Evolutionary conservation across 768 basidiomycete genomes (phyloP).

Genomic region (Termitomyces sp.): DNA sequence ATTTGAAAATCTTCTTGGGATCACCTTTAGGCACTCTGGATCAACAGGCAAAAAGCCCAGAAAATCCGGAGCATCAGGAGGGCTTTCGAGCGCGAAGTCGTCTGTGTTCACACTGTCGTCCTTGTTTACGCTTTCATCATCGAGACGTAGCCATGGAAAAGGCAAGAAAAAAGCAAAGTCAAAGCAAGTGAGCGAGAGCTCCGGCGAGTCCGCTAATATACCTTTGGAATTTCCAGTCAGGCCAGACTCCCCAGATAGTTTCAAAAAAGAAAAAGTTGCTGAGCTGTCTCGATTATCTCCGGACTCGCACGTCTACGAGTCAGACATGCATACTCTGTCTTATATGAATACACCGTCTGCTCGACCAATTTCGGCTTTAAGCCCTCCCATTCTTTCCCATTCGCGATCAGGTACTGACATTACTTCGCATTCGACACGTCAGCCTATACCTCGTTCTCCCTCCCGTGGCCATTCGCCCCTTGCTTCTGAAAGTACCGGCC

Average conservation of each 20-base stretch:
- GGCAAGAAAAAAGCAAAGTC: slow-evolving; percentile 30
- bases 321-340: slow-evolving; percentile 17
- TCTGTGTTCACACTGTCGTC: slow-evolving; percentile 20
- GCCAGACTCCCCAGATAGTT: slow-evolving; percentile 20
- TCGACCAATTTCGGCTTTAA: slow-evolving; percentile 10
- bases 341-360: slow-evolving; percentile 21
- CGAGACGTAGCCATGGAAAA: slow-evolving; percentile 25
- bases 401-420: slow-evolving; percentile 21
- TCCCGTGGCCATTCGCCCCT: slow-evolving; percentile 22
- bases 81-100: slow-evolving; percentile 19
- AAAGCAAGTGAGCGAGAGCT: slow-evolving; percentile 22
- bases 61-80: slow-evolving; percentile 7
- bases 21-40: slow-evolving; percentile 38
- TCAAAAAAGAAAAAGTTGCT: slow-evolving; percentile 18
- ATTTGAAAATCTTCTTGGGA: slow-evolving; percentile 27
- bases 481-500: slow-evolving; percentile 10
- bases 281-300: slow-evolving; percentile 8
- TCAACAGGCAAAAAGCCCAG: slow-evolving; percentile 18
- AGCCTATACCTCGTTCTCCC: slow-evolving; percentile 18
- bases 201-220: slow-evolving; percentile 28
- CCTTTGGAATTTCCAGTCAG: slow-evolving; percentile 29
- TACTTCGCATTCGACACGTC: slow-evolving; percentile 14
- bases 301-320: slow-evolving; percentile 4
- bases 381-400: slow-evolving; percentile 25
- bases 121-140: slow-evolving; percentile 17